Conservation (phyloP, 2,329 filamentous ascomycete genomes). For the Stachybotrys chartarum region DNA sequence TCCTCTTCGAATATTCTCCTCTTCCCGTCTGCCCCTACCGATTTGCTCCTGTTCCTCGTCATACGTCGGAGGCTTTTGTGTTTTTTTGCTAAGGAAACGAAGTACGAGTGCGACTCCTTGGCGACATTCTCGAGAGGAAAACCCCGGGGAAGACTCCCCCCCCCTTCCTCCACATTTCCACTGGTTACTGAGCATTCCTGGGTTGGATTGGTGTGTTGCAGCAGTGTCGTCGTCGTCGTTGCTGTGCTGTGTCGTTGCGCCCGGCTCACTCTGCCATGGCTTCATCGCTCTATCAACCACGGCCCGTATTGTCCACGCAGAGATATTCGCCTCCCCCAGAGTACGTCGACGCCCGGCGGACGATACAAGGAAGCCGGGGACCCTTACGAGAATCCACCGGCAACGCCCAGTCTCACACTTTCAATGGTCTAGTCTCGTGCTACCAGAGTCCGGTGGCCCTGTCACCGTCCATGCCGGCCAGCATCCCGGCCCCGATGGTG, state of each 20-base stretch:
- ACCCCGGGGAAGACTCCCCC: too few species aligned
- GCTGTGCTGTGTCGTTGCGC: conserved; percentile 7
- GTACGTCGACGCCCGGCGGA: conserved; percentile 38
- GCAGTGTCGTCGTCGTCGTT: conserved; percentile 22
- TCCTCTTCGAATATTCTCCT: too few species aligned
- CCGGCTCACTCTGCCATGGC: conserved; percentile 19
- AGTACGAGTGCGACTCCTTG: too few species aligned
- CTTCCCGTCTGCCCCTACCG: conserved; percentile 18
- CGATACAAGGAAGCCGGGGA: conserved; percentile 29
- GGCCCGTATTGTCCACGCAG: conserved; percentile 43
- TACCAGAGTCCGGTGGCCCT: conserved; percentile 34
- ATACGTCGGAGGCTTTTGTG: conserved; percentile 14
- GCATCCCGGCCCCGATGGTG: conserved; percentile 43
- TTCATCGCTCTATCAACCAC: conserved; percentile 33
- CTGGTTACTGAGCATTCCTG: conserved; percentile 18
- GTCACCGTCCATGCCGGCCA: conserved; percentile 37
- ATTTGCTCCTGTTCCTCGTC: conserved; percentile 20
- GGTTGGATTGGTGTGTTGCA: conserved; percentile 16
- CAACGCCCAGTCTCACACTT: conserved; percentile 40
- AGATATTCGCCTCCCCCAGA: conserved; percentile 40
- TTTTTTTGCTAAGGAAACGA: too few species aligned
- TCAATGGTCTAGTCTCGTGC: conserved; percentile 34
- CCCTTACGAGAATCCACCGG: conserved; percentile 46
- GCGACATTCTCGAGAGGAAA: too few species aligned
- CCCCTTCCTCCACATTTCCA: too few species aligned